Percentiles rank a stretch among this genome's conserved stretches.
phyloP scores from a whole-genome alignment of 495 filamentous ascomycete species.

The Penicillium psychrofluorescens region DNA sequence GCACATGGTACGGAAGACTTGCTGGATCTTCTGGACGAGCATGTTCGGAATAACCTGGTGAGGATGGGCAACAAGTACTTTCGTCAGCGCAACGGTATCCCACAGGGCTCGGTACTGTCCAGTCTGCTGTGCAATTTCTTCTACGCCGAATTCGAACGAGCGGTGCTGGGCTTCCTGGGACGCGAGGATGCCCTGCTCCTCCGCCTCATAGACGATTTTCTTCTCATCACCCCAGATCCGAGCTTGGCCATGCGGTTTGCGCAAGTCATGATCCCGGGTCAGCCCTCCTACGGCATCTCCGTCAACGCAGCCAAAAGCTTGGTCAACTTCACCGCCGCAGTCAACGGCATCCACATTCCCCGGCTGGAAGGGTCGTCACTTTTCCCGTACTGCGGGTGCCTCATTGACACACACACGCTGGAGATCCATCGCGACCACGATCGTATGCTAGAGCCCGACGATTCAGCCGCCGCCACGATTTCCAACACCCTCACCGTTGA shows the following conservation, averaged over 20 bases:
- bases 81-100: constrained; percentile 81
- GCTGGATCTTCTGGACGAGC: constrained; percentile 64
- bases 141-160: constrained; percentile 75
- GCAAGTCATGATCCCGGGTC: constrained; percentile 67
- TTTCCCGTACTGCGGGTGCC: constrained; percentile 85
- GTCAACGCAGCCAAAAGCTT: constrained; percentile 75
- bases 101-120: constrained; percentile 86
- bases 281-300: constrained; percentile 69
- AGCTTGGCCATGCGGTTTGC: constrained; percentile 63
- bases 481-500: constrained; percentile 72
- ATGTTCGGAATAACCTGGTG: constrained; percentile 76
- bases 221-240: constrained; percentile 69
- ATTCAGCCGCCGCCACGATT: constrained; percentile 23
- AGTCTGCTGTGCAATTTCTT: constrained; percentile 88
- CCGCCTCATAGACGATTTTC: constrained; percentile 84
- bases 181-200: constrained; percentile 58
- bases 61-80: constrained; percentile 87
- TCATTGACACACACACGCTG: constrained; percentile 70
- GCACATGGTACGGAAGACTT: constrained; percentile 49
- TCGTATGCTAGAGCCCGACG: constrained; percentile 40
- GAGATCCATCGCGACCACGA: constrained; percentile 59
- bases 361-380: constrained; percentile 33
- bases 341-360: constrained; percentile 49
- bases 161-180: constrained; percentile 59
- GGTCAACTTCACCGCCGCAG: constrained; percentile 69